phyloP scores from a whole-genome alignment of 495 filamentous ascomycete genomes.

The Pyronema omphalodes region DNA sequence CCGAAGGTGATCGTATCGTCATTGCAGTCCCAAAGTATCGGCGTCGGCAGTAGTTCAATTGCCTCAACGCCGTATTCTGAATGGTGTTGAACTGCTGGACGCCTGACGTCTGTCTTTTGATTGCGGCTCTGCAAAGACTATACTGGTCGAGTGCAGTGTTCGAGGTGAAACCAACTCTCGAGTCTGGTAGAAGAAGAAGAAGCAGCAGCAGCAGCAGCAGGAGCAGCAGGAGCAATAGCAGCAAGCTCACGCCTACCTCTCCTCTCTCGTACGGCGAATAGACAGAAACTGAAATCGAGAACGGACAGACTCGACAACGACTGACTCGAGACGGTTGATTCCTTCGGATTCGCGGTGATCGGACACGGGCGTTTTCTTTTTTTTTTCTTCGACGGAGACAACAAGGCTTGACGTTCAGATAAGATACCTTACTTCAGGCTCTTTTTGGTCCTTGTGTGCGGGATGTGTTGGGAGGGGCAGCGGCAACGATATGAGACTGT shows the following conservation, averaged over 20 bases:
- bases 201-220: too few species aligned
- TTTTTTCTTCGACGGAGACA: too few species aligned
- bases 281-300: not conserved
- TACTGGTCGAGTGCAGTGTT: too few species aligned
- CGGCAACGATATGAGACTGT: not conserved
- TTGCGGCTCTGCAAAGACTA: not conserved
- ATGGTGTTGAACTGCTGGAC: not conserved
- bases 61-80: not conserved
- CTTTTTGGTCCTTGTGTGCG: too few species aligned
- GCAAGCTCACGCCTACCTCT: not conserved
- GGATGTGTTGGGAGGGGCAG: too few species aligned
- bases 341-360: too few species aligned
- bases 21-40: not conserved
- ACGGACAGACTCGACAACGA: not conserved
- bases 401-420: too few species aligned
- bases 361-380: too few species aligned
- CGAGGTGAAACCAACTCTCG: not conserved
- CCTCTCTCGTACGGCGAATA: not conserved
- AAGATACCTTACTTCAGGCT: too few species aligned
- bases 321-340: too few species aligned
- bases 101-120: not conserved
- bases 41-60: slow-evolving; percentile 3
- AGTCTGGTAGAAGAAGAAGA: not conserved
- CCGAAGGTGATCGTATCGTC: slow-evolving; percentile 4
- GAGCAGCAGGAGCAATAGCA: too few species aligned